Percentiles rank a stretch among this genome's conserved stretches.
These are phyloP conservation scores for Smithsoniella earleae DNA, from an alignment of 163 green algal species.

Conservation along the genomic window DNA sequence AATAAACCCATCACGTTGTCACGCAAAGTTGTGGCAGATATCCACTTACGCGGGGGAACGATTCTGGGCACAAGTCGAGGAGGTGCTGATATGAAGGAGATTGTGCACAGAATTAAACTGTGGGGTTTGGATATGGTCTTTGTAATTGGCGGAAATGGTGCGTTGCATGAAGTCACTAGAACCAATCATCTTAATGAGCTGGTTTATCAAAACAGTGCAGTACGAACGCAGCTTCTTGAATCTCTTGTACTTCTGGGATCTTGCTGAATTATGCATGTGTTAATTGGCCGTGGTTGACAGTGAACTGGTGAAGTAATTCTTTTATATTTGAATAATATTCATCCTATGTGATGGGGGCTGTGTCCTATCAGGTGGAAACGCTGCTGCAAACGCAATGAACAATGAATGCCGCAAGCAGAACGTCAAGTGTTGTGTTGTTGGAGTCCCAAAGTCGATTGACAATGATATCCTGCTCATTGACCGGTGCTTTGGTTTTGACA, in stretches of 20 bases:
- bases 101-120: constrained; percentile 83
- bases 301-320: too few species aligned
- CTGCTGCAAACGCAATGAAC: constrained; percentile 77
- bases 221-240: too few species aligned
- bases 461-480: constrained; percentile 95
- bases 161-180: too few species aligned
- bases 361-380: constrained; percentile 64
- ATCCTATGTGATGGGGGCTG: neutral
- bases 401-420: constrained; percentile 63
- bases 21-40: constrained; percentile 65
- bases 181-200: too few species aligned
- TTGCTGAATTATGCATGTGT: too few species aligned
- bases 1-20: constrained; percentile 72
- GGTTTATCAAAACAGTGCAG: too few species aligned
- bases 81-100: constrained; percentile 86
- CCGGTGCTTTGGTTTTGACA: constrained; percentile 82
- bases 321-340: too few species aligned
- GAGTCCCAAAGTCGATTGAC: constrained; percentile 95
- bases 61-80: constrained; percentile 83
- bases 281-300: too few species aligned
- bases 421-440: constrained; percentile 68
- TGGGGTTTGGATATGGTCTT: constrained; percentile 95
- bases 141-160: constrained; percentile 58
- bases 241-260: too few species aligned
- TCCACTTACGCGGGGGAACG: constrained; percentile 84